Base-by-base conservation (phyloP, 345 rosid genomes). In the Citrus australasica region DNA sequence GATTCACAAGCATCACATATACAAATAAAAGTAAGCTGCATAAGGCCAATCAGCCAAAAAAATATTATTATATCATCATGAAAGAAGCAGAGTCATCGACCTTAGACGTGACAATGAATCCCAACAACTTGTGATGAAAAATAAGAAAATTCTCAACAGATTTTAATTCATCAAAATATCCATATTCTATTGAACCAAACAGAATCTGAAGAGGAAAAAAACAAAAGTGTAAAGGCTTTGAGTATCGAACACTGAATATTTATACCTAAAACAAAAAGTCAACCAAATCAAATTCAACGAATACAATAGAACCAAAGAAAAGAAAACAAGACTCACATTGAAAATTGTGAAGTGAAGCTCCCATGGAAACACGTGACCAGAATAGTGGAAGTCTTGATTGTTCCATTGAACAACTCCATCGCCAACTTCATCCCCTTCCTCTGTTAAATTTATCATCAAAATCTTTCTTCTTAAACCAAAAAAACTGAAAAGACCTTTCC, bases 391-490 rank as follows among this genome's bases (percentile, higher is more conserved):
- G 81, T 88, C 92, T 61, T 89, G 90, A 70, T 88, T 46, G 5
- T 46, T 85, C 97, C 94, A 92, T 82, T 88, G 85, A 55, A 85
- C 89, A 8, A 85, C 82, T 0, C 91, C 92, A 65, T 86, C 87
- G 6, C 87, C 85, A 27, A 77, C 79, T 51, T 75, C 42, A 10
- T 83, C 85, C 0, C 90, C 90, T 84, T 88, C 90, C 72, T 85
- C 84, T 0, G 92, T 89, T 13, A 80, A 69, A 82, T 81, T 88
- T 81, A 85, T 75, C 37, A 48, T 80, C 28, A 74, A 80, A 42
- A 81, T 76, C 32, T 86, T 82, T 79, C 77, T 77, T 21, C 82
- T 65, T 10, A 79, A 38, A 63, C 84, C 53, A 9, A 89, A 86
- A 42, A 22, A 66, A 1, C 60, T 79, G 81, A 42, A 82, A 73